Evolutionary conservation across 2,329 filamentous ascomycete genomes (phyloP).

Genomic region (Metarhizium guizhouense): DNA sequence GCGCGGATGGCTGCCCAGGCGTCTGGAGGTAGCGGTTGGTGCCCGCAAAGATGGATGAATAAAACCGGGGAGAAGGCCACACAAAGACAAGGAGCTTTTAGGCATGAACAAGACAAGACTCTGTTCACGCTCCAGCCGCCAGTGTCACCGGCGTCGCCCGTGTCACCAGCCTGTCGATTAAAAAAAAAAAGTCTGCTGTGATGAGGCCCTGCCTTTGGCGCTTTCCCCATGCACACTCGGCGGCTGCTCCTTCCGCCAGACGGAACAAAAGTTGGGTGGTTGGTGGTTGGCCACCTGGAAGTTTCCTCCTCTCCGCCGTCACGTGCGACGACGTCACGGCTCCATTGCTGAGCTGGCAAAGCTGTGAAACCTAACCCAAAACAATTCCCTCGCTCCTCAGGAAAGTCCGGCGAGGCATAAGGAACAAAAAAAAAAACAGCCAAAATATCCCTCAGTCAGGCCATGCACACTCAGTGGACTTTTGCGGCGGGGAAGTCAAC

Average conservation of each 20-base stretch:
- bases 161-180: neutral
- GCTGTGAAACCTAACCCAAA: neutral
- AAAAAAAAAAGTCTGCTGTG: neutral
- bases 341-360: neutral
- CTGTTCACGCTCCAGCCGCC: conserved; percentile 1
- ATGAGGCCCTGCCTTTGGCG: neutral
- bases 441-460: neutral
- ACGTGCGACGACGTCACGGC: conserved; percentile 2
- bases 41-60: neutral
- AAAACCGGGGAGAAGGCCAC: neutral
- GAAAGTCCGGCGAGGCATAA: too few relatives aligned
- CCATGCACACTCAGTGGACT: too few relatives aligned
- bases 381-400: neutral
- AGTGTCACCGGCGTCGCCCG: too few relatives aligned
- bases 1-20: neutral
- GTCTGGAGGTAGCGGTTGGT: neutral
- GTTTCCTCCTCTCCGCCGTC: neutral
- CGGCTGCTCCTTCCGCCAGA: too few relatives aligned
- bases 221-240: too few relatives aligned
- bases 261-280: too few relatives aligned
- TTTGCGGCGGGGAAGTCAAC: too few relatives aligned
- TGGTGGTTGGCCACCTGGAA: neutral
- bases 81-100: neutral
- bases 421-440: neutral
- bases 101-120: neutral